Evolutionary conservation across 345 rosid species (phyloP).

Genomic region (Eucalyptus rudis): DNA sequence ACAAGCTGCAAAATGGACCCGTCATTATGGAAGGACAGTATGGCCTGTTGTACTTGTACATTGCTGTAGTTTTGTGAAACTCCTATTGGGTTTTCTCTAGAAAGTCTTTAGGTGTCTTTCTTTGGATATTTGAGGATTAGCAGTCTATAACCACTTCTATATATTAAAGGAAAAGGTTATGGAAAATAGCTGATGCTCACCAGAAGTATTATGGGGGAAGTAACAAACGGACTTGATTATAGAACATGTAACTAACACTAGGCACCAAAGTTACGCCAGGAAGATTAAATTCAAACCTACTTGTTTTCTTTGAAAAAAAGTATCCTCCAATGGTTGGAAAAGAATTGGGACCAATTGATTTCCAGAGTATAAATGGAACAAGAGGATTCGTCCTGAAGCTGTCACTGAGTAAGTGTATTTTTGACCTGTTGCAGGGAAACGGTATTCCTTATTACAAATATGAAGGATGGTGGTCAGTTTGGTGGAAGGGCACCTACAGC

Average conservation of each 20-base stretch:
- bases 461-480: slow-evolving; percentile 11
- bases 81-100: neutral
- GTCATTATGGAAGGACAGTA: neutral
- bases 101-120: neutral
- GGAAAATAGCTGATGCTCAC: neutral
- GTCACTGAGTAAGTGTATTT: neutral
- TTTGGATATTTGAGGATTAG: neutral
- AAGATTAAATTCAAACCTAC: neutral
- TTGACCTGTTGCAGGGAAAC: neutral
- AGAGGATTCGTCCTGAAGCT: neutral
- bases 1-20: neutral
- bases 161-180: neutral
- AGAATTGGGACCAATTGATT: neutral
- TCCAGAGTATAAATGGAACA: neutral
- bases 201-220: neutral
- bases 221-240: neutral
- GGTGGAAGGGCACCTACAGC: slow-evolving; percentile 6
- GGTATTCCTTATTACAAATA: neutral
- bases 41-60: neutral
- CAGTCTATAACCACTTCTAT: neutral
- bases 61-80: neutral
- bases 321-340: neutral
- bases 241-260: neutral
- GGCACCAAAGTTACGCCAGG: neutral
- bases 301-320: neutral